Conservation (phyloP, 1,284 basidiomycete genomes). For the Boletus hoseneyae region DNA sequence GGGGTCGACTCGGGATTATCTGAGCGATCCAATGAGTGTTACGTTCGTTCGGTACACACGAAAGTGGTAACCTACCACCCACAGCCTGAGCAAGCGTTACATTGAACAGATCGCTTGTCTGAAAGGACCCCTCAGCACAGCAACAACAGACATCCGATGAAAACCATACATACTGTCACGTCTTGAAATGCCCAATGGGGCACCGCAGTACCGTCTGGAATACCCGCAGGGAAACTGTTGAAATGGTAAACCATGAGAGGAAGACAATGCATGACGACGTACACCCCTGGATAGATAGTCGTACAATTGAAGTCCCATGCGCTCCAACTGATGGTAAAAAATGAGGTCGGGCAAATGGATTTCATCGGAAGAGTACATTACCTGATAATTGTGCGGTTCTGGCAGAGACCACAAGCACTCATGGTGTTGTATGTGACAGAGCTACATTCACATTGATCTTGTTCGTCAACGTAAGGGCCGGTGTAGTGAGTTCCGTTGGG, state of each 20-base stretch:
- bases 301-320: conserved; percentile 29
- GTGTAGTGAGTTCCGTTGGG: conserved; percentile 14
- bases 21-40: conserved; percentile 7
- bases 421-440: conserved; percentile 33
- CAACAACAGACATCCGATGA: not conserved
- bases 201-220: conserved; percentile 29
- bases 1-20: conserved; percentile 32
- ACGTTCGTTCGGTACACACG: no score
- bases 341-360: not conserved
- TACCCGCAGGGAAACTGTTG: conserved; percentile 19
- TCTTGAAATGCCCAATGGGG: conserved; percentile 34
- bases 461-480: conserved; percentile 19
- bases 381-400: conserved; percentile 24
- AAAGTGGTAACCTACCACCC: conserved; percentile 24
- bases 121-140: conserved; percentile 3
- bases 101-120: conserved; percentile 23
- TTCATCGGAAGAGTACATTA: conserved; percentile 1
- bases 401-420: conserved; percentile 35
- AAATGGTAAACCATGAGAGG: conserved; percentile 5
- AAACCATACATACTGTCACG: conserved; percentile 23
- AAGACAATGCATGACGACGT: conserved; percentile 1
- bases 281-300: conserved; percentile 19
- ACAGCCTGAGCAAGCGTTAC: conserved; percentile 16
- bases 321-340: conserved; percentile 26
- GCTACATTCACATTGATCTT: conserved; percentile 32